These are phyloP conservation scores for Cutaneotrichosporon arboriforme DNA, from an alignment of 1,284 basidiomycete genomes.

Conservation along the genomic window DNA sequence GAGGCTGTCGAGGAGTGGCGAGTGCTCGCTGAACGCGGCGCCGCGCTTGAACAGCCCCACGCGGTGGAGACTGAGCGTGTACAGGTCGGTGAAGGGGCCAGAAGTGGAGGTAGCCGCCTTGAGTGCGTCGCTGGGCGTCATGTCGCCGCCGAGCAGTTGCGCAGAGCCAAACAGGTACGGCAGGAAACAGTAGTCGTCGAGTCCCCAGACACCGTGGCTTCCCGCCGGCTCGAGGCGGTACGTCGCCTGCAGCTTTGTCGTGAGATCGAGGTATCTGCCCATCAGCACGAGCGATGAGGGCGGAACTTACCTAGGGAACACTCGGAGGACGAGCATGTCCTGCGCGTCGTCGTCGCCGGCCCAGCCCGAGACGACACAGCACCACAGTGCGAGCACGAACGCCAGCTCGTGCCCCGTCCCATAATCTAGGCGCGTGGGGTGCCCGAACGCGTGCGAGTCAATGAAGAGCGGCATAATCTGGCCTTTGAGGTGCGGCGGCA, in stretches of 20 bases:
- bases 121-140: slow-evolving; percentile 47
- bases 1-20: slow-evolving; percentile 82
- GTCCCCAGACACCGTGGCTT: slow-evolving; percentile 95
- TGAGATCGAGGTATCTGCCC: slow-evolving; percentile 69
- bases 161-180: slow-evolving; percentile 89
- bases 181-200: slow-evolving; percentile 90
- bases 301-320: slow-evolving; percentile 41
- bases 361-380: slow-evolving; percentile 40
- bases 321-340: slow-evolving; percentile 47
- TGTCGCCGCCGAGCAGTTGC: slow-evolving; percentile 58
- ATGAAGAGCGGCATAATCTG: slow-evolving; percentile 61
- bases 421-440: slow-evolving; percentile 87
- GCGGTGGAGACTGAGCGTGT: slow-evolving; percentile 73
- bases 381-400: slow-evolving; percentile 69
- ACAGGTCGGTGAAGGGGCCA: slow-evolving; percentile 55
- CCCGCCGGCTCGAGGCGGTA: slow-evolving; percentile 94
- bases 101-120: slow-evolving; percentile 4
- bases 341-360: slow-evolving; percentile 36
- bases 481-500: slow-evolving; percentile 52
- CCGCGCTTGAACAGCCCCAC: slow-evolving; percentile 76
- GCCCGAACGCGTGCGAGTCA: slow-evolving; percentile 67
- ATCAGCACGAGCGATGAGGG: slow-evolving; percentile 29
- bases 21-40: slow-evolving; percentile 80
- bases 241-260: slow-evolving; percentile 79
- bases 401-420: slow-evolving; percentile 93